These are phyloP conservation scores for Trichosanthes cucumerina DNA, from an alignment of 306 rosid genomes.

Conservation along the genomic window DNA sequence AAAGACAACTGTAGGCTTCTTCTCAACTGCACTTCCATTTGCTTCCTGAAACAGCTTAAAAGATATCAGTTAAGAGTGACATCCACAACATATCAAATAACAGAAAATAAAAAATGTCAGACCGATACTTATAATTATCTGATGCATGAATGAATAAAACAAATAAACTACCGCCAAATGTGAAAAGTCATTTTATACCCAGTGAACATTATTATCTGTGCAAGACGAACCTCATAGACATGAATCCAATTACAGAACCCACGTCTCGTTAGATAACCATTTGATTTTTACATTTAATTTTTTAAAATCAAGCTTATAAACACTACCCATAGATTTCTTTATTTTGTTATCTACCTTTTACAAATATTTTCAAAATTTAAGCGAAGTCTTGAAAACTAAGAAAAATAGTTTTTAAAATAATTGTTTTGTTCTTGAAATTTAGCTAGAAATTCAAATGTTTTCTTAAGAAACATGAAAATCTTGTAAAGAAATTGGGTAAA, in stretches of 20 bases:
- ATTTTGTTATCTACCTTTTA: background rate
- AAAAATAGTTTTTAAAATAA: too few relatives aligned
- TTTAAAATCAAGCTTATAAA: background rate
- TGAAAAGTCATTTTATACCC: background rate
- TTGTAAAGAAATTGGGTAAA: too few relatives aligned
- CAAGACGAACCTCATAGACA: background rate
- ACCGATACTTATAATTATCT: background rate
- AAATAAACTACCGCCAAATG: background rate
- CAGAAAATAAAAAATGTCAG: background rate
- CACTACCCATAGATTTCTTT: background rate
- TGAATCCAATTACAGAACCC: background rate
- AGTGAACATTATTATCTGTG: background rate
- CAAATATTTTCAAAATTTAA: too few relatives aligned
- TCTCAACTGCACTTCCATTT: constrained; percentile 33
- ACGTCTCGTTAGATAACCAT: background rate
- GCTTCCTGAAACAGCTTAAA: constrained; percentile 31
- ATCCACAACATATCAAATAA: background rate
- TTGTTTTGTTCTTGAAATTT: too few relatives aligned
- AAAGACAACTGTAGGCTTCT: constrained; percentile 57
- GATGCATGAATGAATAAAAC: background rate
- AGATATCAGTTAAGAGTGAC: background rate
- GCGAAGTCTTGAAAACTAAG: background rate
- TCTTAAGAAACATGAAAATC: background rate
- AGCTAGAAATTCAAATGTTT: background rate
- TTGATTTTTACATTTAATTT: background rate